Conservation (phyloP, 1,284 basidiomycete genomes). For the Golubevia pallescens region DNA sequence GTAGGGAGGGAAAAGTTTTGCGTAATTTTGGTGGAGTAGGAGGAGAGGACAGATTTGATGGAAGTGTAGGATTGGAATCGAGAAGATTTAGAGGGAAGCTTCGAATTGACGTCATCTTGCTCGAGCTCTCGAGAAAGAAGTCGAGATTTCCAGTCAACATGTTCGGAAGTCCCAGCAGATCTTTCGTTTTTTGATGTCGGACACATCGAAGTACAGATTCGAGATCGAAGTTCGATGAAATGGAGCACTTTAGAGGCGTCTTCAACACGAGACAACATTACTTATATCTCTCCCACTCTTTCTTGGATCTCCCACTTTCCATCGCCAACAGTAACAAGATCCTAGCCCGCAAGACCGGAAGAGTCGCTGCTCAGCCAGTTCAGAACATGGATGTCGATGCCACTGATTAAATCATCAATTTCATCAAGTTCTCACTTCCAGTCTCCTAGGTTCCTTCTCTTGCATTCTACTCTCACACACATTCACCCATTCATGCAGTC, state of each 20-base stretch:
- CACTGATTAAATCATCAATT: conserved; percentile 2
- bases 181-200: conserved; percentile 2
- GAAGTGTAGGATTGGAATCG: not conserved
- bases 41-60: not conserved
- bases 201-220: not conserved
- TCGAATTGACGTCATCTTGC: not conserved
- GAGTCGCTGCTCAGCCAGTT: not conserved
- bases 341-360: conserved; percentile 9
- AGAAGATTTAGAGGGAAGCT: not conserved
- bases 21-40: not conserved
- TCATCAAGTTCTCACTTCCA: conserved; percentile 8
- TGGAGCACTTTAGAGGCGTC: not conserved
- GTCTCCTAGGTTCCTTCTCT: not conserved
- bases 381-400: conserved; percentile 11
- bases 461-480: not conserved
- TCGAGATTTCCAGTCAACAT: no score
- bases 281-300: not conserved
- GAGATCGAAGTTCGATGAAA: not conserved
- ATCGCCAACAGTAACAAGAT: conserved; percentile 4
- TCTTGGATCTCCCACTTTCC: not conserved
- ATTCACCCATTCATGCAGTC: conserved; percentile 1
- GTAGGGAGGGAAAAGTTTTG: conserved; percentile 6
- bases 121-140: not conserved
- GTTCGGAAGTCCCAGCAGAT: not conserved
- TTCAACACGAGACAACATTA: not conserved